Base-by-base conservation (phyloP, 169 alveolate genomes). In the Plasmodium gaboni region DNA sequence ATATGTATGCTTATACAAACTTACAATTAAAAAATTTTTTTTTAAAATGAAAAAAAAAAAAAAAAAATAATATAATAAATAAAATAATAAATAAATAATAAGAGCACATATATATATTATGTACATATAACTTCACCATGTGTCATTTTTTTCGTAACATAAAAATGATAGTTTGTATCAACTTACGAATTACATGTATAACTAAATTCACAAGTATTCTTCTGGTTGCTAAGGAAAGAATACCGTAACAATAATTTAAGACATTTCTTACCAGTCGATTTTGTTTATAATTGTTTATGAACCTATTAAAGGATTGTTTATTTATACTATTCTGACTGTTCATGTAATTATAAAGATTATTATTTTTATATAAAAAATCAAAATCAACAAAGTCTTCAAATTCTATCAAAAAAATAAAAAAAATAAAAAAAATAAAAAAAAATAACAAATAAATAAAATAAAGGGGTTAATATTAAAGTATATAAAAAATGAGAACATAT, bases 221-320 rank as follows among this genome's bases (percentile, higher is more conserved):
- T 80, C 90, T 28, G 22, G 72, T 55, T 48, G 90, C 90, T 2
- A 80, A 32, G 46, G 90, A 80, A 38, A 80, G 38, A 24, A 80
- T 68, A 13, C 64, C 90, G 17, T 15, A 15, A 51, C 42, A n/a
- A 28, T 80, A 80, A 38, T 71, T 70, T 19, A 51, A n/a, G 24
- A 68, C 42, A 9, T 67, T 24, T 44, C 42, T 80, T 59, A 15
- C n/a, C 42, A 80, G 2, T 4, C 13, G 38, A 44, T 80, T 80
- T 80, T 67, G 71, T 19, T 53, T 55, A 4, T 22, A 59, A 9
- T 17, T n/a, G 2, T 67, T 80, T 68, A 48, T 17, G 42, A 24
- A n/a, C 17, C 61, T 70, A 53, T 67, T 19, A 38, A 46, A 67
- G 26, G 19, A 42, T n/a, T 57, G 28, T n/a, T 13, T 57, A 68